phyloP scores from a whole-genome alignment of 2,329 filamentous ascomycete species.

The Drechslerella stenobrocha region DNA sequence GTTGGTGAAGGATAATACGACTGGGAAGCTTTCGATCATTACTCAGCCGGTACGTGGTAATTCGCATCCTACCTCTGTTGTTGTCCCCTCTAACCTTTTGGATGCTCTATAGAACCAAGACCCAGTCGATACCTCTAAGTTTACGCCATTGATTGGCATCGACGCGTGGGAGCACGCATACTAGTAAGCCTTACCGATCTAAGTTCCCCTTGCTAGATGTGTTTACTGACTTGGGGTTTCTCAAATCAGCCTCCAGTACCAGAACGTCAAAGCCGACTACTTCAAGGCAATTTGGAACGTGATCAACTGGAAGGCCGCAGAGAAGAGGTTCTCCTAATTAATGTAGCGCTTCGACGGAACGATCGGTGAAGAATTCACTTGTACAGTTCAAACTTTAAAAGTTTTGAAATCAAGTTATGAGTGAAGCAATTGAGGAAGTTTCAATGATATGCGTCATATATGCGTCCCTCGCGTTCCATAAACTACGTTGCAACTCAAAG shows the following conservation, averaged over 20 bases:
- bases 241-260: constrained; percentile 72
- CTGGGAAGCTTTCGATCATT: constrained; percentile 64
- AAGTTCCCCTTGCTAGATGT: constrained; percentile 1
- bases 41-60: constrained; percentile 65
- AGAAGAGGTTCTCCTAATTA: constrained; percentile 46
- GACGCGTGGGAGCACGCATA: constrained; percentile 97
- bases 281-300: constrained; percentile 93
- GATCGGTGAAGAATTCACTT: neutral
- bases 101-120: constrained; percentile 69
- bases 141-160: constrained; percentile 79
- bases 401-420: neutral
- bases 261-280: constrained; percentile 97
- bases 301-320: constrained; percentile 90
- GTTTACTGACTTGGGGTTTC: neutral
- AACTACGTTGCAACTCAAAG: neutral
- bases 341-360: neutral
- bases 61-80: constrained; percentile 9
- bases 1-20: constrained; percentile 63
- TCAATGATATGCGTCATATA: neutral
- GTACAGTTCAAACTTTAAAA: neutral
- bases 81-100: neutral
- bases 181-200: constrained; percentile 70
- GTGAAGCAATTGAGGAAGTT: neutral
- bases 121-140: constrained; percentile 75
- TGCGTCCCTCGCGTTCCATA: neutral